phyloP scores from a whole-genome alignment of 2,329 filamentous ascomycete species.

The Endothia cerciana region DNA sequence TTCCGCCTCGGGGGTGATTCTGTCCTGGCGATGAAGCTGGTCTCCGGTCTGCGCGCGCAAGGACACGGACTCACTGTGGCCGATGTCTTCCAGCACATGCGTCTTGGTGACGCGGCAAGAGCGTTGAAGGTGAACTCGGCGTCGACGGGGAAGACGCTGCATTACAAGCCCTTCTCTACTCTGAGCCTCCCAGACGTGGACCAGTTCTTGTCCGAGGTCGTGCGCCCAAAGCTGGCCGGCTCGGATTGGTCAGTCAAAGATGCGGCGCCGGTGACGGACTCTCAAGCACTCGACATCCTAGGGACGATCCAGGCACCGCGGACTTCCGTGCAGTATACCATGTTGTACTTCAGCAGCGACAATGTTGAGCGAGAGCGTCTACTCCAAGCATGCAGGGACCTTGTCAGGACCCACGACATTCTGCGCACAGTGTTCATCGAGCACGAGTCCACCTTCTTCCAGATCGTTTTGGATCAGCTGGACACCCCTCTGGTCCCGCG shows the following conservation, averaged over 20 bases:
- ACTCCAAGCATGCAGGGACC: conserved; percentile 35
- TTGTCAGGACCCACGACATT: conserved; percentile 41
- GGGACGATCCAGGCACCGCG: conserved; percentile 41
- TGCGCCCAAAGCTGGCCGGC: conserved; percentile 41
- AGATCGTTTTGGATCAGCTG: conserved; percentile 41
- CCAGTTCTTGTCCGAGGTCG: conserved; percentile 39
- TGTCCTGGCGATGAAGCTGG: conserved; percentile 45
- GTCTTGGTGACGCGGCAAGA: conserved; percentile 39
- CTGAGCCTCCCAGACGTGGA: conserved; percentile 38
- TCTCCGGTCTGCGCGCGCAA: conserved; percentile 46
- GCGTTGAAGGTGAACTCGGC: conserved; percentile 38
- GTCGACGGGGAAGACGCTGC: conserved; percentile 28
- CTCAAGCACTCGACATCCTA: conserved; percentile 46
- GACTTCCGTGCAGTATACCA: conserved; percentile 44
- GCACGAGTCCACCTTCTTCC: conserved; percentile 39
- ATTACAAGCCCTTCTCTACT: conserved; percentile 42
- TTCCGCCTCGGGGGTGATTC: conserved; percentile 42
- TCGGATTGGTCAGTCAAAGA: conserved; percentile 43
- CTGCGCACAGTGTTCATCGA: conserved; percentile 44
- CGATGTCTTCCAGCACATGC: conserved; percentile 47
- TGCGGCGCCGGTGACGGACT: conserved; percentile 43
- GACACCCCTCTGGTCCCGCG: conserved; percentile 35
- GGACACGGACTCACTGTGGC: conserved; percentile 50
- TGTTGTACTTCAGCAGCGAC: conserved; percentile 39
- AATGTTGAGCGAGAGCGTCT: conserved; percentile 36